Base-by-base conservation (phyloP, 2,329 filamentous ascomycete species). In the Pseudocercospora ulei region DNA sequence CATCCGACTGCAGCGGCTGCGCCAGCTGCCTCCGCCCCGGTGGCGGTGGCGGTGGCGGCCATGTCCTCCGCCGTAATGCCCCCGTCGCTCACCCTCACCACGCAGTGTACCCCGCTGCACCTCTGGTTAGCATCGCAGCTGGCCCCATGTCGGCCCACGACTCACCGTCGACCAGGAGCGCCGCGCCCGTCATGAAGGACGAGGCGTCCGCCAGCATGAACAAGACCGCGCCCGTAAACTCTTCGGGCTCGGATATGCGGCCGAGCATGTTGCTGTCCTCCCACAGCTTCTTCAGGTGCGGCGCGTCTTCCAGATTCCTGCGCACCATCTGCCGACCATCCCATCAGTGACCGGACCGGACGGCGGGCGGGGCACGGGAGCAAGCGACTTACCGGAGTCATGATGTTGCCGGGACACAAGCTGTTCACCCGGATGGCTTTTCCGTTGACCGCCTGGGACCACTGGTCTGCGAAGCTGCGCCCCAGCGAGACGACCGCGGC, bases 381-480 rank as follows among this genome's bases (percentile, higher is more conserved):
- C n/a, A n/a, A n/a, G n/a, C n/a, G n/a, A n/a, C 18, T 5, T 30
- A 54, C 47, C 2, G 58, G 56, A 3, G 59, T 62, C 20, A 57
- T 33, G 39, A 61, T 59, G 30, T 61, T 55, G 3, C 59, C 59
- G 1, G 59, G 59, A 34, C 51, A 55, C 3, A 62, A 33, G 7
- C 41, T 43, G 38, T 62, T 62, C 9, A 60, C 53, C 3, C 58
- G 50, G 25, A 62, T 62, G 1, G 45, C 43, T 26, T 46, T 46
- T 19, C 51, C 49, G 13, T 51, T 57, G 38, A 44, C 50, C 25
- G 62, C 60, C 17, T 60, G 62, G 33, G 61, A 68, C 44, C 47
- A 50, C 25, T 53, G 49, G 26, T 46, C 48, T 0, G 50, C 49
- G 3, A 50, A 38, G 22, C 36, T 50, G 6, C 43, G 33, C 2